Evolutionary conservation across 768 basidiomycete genomes (phyloP).

Genomic region (Pluteus cervinus): DNA sequence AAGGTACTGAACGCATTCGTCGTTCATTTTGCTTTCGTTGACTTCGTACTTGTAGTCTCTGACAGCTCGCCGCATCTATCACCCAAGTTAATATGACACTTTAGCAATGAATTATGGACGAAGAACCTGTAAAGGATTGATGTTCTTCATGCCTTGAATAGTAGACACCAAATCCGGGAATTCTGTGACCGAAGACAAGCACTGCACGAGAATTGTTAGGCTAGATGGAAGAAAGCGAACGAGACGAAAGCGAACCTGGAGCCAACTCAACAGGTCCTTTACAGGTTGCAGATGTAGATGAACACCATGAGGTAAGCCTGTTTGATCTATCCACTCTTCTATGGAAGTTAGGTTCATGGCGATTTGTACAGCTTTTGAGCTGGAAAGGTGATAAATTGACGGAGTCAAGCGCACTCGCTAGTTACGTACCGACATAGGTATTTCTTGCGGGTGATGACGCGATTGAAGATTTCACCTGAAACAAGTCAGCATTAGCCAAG

Average conservation of each 20-base stretch:
- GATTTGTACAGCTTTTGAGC: slow-evolving; percentile 86
- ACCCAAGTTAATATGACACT: background rate
- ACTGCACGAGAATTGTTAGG: slow-evolving; percentile 33
- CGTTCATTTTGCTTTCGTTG: slow-evolving; percentile 86
- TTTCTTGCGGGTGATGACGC: slow-evolving; percentile 85
- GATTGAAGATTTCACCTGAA: slow-evolving; percentile 79
- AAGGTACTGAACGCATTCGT: slow-evolving; percentile 93
- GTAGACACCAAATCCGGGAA: slow-evolving; percentile 87
- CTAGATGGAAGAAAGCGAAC: background rate
- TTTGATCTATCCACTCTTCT: slow-evolving; percentile 88
- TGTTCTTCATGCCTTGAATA: slow-evolving; percentile 76
- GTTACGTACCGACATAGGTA: slow-evolving; percentile 75
- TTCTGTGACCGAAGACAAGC: slow-evolving; percentile 80
- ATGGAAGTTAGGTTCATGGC: slow-evolving; percentile 77
- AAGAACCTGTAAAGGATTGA: slow-evolving; percentile 87
- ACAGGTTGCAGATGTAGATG: slow-evolving; percentile 80
- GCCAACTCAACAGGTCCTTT: slow-evolving; percentile 78
- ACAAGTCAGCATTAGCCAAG: slow-evolving; percentile 9
- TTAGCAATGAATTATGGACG: slow-evolving; percentile 2
- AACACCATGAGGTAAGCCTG: slow-evolving; percentile 75
- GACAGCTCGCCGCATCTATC: slow-evolving; percentile 86
- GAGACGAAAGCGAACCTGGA: slow-evolving; percentile 55
- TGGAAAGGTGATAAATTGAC: slow-evolving; percentile 15
- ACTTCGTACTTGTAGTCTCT: slow-evolving; percentile 94
- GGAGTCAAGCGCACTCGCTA: background rate